Base-by-base conservation (phyloP, 148 eudicot species). In the Cornus kousa region DNA sequence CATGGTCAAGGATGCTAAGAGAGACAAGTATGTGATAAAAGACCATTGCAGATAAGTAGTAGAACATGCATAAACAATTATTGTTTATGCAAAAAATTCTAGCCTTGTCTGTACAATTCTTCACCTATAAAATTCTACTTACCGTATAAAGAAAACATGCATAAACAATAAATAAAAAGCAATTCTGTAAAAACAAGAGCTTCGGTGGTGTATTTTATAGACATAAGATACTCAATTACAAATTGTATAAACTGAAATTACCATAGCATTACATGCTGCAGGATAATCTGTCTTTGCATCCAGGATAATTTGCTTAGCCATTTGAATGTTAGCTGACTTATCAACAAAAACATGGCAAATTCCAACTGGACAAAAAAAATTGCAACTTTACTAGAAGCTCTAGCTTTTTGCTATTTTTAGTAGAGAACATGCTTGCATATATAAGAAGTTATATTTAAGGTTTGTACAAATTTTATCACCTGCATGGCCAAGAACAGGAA, bases 191-290 rank as follows among this genome's bases (percentile, higher is more conserved):
- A n/a, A 10, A 24, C 43, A 39, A 39, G 14, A 76, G 13, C 0
- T 40, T 37, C 5, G 17, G 2, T 67, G 20, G 31, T 46, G 14
- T 32, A 57, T 37, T 6, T 3, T 50, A 50, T 5, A 11, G 39
- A 48, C 23, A 67, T 7, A 76, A 59, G 37, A 43, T 67, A 28
- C 28, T 9, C 31, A n/a, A 5, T 14, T 50, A 86, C 37, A 71
- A 46, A 60, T 31, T 22, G 62, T 11, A 28, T 67, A 46, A 37
- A 19, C 20, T 39, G 55, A 74, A 80, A 33, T 68, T 89, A 93
- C 98, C 98, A 95, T 93, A 1, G 98, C 98, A 80, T 95, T 95
- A 76, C 98, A 95, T 77, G 97, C 98, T 69, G 98, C 98, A 12
- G 98, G 97, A 81, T 95, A 95, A 78, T 95, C 98, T 76, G 75